Conservation (phyloP, 805 yeast genomes). For the Hanseniaspora meyeri region DNA sequence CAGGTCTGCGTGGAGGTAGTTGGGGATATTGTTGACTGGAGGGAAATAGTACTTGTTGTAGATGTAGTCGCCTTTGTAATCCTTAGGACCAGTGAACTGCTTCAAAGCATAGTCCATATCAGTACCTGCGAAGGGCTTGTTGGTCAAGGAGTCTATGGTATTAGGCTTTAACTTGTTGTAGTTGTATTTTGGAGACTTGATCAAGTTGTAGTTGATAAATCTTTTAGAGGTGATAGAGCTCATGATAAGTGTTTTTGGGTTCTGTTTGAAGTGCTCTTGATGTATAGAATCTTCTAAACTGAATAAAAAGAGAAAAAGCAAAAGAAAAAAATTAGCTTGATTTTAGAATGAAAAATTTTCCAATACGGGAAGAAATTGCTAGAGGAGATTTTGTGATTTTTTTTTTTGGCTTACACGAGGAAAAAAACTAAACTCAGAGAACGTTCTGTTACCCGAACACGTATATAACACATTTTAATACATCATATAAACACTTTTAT, state of each 20-base stretch:
- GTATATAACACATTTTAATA: no score
- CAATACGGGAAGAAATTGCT: no score
- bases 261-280: background rate
- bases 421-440: no score
- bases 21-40: constrained; percentile 56
- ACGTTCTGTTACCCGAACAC: no score
- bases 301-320: no score
- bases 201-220: background rate
- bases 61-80: constrained; percentile 69
- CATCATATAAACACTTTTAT: no score
- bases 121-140: constrained; percentile 35
- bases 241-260: background rate
- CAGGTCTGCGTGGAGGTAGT: constrained; percentile 49
- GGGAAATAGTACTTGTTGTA: constrained; percentile 63
- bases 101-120: constrained; percentile 52
- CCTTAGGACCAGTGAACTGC: constrained; percentile 70
- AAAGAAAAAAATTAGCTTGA: no score
- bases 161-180: background rate
- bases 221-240: constrained; percentile 1
- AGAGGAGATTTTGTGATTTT: no score
- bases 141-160: constrained; percentile 15
- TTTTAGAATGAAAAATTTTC: no score
- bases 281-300: no score
- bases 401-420: no score
- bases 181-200: constrained; percentile 1